phyloP scores from a whole-genome alignment of 345 rosid species.

The Microthlaspi erraticum region DNA sequence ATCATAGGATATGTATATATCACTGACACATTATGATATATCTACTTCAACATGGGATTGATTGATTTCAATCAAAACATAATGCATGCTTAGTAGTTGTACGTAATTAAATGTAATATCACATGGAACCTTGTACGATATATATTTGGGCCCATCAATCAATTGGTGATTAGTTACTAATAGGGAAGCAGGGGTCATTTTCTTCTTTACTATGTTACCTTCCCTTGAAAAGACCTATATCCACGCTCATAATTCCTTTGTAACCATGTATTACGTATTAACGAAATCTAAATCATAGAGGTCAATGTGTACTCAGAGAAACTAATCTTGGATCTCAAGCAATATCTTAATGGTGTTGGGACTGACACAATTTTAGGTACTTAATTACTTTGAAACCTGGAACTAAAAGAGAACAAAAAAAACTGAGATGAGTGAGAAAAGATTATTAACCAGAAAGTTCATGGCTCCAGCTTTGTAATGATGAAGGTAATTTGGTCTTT shows the following conservation, averaged over 20 bases:
- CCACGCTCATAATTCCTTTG: not conserved
- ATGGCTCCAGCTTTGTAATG: conserved; percentile 80
- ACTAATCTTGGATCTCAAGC: not conserved
- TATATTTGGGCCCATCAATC: not conserved
- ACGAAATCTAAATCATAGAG: not conserved
- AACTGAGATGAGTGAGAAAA: not conserved
- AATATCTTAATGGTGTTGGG: not conserved
- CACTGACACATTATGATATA: no score
- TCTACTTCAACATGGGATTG: no score
- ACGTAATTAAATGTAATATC: not conserved
- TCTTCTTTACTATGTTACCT: not conserved
- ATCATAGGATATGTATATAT: no score
- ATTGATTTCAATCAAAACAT: no score
- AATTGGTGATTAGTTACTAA: not conserved
- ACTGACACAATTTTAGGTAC: not conserved
- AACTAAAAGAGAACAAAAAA: not conserved
- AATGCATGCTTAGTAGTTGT: no score
- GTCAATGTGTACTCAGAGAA: not conserved
- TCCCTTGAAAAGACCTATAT: not conserved
- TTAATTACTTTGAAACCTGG: not conserved
- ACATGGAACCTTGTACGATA: conserved; percentile 10
- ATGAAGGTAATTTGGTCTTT: conserved; percentile 57
- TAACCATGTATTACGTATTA: not conserved
- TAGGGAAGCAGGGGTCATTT: not conserved
- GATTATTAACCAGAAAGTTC: conserved; percentile 59